These are phyloP conservation scores for Aaosphaeria arxii DNA, from an alignment of 2,329 filamentous ascomycete species.

Conservation along the genomic window DNA sequence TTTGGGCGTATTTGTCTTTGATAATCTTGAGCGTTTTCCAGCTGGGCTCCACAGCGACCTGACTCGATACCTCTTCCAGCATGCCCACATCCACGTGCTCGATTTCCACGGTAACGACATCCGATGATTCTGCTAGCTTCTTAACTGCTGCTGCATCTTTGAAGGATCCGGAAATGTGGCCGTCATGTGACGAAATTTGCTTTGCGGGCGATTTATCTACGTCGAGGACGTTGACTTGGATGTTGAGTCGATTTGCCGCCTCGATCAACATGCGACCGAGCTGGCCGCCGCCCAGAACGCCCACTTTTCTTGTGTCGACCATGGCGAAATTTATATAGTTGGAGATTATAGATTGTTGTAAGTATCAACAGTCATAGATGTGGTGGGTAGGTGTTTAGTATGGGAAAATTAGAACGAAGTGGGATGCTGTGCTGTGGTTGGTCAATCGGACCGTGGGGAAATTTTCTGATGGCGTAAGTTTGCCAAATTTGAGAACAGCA, in stretches of 20 bases:
- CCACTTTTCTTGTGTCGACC: conserved; percentile 32
- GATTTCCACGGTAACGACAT: conserved; percentile 89
- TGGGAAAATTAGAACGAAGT: background rate
- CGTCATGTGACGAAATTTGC: conserved; percentile 72
- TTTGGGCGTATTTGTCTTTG: conserved; percentile 91
- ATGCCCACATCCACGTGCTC: conserved; percentile 92
- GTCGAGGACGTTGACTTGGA: conserved; percentile 78
- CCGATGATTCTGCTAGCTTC: conserved; percentile 70
- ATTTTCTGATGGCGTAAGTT: background rate
- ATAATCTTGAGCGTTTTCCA: conserved; percentile 86
- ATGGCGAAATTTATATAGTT: conserved; percentile 10
- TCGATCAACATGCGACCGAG: conserved; percentile 93
- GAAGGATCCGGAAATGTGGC: conserved; percentile 83
- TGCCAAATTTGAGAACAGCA: too few relatives aligned
- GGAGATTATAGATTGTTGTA: background rate
- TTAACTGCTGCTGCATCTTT: conserved; percentile 77
- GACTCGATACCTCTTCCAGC: conserved; percentile 74
- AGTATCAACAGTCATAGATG: background rate
- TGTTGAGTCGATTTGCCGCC: conserved; percentile 74
- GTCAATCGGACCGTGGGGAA: conserved; percentile 1
- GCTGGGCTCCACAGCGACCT: conserved; percentile 68
- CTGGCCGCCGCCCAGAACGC: conserved; percentile 46
- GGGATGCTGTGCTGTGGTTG: conserved; percentile 1
- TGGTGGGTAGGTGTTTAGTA: background rate
- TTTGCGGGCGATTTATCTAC: conserved; percentile 74